Conservation (phyloP, 2,329 filamentous ascomycete genomes). For the Shiraia bambusicola region DNA sequence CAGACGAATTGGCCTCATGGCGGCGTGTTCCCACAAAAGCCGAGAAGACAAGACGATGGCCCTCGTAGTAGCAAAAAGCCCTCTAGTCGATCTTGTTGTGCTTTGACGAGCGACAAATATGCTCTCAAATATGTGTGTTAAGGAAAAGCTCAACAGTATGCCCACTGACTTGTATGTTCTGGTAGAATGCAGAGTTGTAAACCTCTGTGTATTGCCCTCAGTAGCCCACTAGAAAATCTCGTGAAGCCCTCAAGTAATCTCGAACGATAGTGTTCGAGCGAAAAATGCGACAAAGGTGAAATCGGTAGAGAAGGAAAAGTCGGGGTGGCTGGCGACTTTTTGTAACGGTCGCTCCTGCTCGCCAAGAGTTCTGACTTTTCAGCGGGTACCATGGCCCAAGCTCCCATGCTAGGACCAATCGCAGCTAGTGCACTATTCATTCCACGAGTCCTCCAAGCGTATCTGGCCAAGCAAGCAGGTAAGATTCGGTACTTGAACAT, state of each 20-base stretch:
- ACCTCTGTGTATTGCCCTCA: constrained; percentile 28
- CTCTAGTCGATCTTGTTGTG: constrained; percentile 42
- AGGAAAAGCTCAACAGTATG: constrained; percentile 43
- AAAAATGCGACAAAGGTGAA: constrained; percentile 21
- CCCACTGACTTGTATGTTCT: constrained; percentile 46
- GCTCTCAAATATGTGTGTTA: constrained; percentile 40
- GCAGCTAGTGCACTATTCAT: constrained; percentile 6
- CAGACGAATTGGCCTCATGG: constrained; percentile 49
- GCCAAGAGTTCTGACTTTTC: constrained; percentile 7
- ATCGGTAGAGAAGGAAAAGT: constrained; percentile 15
- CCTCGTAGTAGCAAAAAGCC: constrained; percentile 45
- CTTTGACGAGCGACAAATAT: constrained; percentile 40
- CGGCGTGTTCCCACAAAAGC: constrained; percentile 56
- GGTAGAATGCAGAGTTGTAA: constrained; percentile 23
- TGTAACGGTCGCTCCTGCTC: constrained; percentile 6
- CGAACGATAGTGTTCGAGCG: constrained; percentile 25
- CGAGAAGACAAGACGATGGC: constrained; percentile 48
- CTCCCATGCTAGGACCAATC: constrained; percentile 7
- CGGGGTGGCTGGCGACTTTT: constrained; percentile 16
- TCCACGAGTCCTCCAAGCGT: constrained; percentile 12
- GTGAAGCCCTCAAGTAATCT: constrained; percentile 33
- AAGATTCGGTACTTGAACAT: constrained; percentile 15
- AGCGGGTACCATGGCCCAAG: constrained; percentile 3
- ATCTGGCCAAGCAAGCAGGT: neutral
- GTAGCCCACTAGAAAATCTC: constrained; percentile 39